Evolutionary conservation across 1,284 basidiomycete species (phyloP), one percentile per base, ranked within the genome.

Genomic region (Fomitopsis schrenkii): DNA sequence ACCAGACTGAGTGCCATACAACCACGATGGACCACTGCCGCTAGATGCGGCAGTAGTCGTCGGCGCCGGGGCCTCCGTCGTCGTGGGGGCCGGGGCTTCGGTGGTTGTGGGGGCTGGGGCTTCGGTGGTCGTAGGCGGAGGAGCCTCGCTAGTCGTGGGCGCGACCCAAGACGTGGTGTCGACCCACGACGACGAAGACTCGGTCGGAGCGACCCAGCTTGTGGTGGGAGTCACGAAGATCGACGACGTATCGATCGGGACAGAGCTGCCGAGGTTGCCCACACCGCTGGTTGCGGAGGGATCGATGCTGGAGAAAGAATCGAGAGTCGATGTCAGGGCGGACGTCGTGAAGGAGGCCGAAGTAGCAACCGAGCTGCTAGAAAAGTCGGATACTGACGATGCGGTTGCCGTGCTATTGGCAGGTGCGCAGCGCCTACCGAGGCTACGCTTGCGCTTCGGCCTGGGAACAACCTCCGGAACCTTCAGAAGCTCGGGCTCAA

Each of bases 1-100:
- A 26, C 87, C 87, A 3, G 63, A 66, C 64, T 86, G 80, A 2
- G 72, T 78, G 35, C 83, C 84, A 22, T 53, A 61, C 70, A 86
- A 64, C 70, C 74, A 85, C 35, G 60, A 60, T 14, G 64, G 65
- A 44, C 48, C 55, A 46, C 62, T 64, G 48, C 48, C 48, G 14
- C 38, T 40, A 38, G 70, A 65, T 35, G 62, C 19, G 10, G 50
- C 52, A 30, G 63, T 38, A 19, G 61, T 55, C 15, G 65, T 70
- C 9, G 66, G 65, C 50, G 65, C 62, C 1, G 69, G 65, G 10
- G 68, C 54, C 12, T 70, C 57, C 75, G 79, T 64, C 71, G 65
- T 65, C 22, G 64, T 64, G 15, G 67, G 36, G 30, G 67, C 45
- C 55, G 64, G 58, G 8, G 52, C 14, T 45, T 56, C 63, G 55